Evolutionary conservation across 1,139 yeast genomes (phyloP).

Genomic region (Casaregolazyma suthepensis): DNA sequence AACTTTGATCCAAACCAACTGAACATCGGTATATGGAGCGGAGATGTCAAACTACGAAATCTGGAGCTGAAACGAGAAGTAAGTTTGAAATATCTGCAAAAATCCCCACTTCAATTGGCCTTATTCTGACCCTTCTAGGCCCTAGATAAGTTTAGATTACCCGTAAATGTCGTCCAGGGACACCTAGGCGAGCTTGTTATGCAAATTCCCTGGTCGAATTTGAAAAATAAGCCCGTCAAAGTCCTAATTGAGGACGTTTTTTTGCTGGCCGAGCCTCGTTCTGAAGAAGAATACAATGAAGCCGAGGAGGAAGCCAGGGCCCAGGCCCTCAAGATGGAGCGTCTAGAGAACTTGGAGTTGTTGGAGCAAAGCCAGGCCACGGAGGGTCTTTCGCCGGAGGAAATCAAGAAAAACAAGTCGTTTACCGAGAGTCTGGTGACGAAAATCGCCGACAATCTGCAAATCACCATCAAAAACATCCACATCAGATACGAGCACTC

Average conservation of each 20-base stretch:
- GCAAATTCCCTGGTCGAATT: constrained; percentile 95
- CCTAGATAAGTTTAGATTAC: constrained; percentile 75
- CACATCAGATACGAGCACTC: constrained; percentile 89
- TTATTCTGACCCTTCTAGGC: constrained; percentile 41
- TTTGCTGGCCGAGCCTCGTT: constrained; percentile 69
- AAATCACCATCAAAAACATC: constrained; percentile 85
- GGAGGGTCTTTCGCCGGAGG: constrained; percentile 35
- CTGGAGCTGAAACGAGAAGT: constrained; percentile 67
- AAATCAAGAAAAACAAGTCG: constrained; percentile 57
- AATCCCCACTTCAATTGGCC: neutral
- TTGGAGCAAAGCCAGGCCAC: constrained; percentile 31
- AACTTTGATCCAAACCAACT: constrained; percentile 92
- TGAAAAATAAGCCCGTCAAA: constrained; percentile 89
- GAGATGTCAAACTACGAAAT: constrained; percentile 83
- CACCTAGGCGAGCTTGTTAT: constrained; percentile 83
- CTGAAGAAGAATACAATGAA: constrained; percentile 46
- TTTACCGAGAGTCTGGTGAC: constrained; percentile 85
- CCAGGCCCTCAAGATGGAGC: constrained; percentile 58
- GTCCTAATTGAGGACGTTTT: constrained; percentile 85
- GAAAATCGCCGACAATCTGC: constrained; percentile 87
- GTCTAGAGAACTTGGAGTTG: constrained; percentile 63
- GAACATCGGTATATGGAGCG: constrained; percentile 96
- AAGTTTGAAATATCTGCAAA: constrained; percentile 13
- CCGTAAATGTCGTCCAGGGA: constrained; percentile 86
- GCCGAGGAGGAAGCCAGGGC: constrained; percentile 66